These are phyloP conservation scores for Talaromyces stipitatus DNA, from an alignment of 495 filamentous ascomycete genomes.

Conservation along the genomic window DNA sequence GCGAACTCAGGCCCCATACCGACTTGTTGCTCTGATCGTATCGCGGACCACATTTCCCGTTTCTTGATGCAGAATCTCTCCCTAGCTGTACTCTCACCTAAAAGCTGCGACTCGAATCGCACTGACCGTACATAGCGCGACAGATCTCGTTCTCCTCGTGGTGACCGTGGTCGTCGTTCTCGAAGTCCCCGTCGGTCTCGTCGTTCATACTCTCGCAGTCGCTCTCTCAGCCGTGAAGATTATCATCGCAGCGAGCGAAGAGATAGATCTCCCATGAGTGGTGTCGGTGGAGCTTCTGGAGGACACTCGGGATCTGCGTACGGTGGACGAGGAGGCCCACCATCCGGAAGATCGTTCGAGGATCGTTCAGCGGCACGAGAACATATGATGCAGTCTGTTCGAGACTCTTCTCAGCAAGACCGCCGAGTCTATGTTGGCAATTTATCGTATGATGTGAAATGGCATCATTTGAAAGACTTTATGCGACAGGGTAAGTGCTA, in stretches of 20 bases:
- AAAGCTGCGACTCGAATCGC: conserved; percentile 7
- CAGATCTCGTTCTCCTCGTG: conserved; percentile 84
- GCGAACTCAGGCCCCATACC: background rate
- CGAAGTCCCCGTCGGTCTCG: conserved; percentile 68
- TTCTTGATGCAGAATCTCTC: background rate
- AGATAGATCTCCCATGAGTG: conserved; percentile 80
- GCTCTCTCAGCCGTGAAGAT: conserved; percentile 84
- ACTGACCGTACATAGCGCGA: conserved; percentile 66
- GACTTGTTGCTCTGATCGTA: background rate
- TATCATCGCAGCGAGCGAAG: conserved; percentile 75
- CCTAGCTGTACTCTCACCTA: background rate
- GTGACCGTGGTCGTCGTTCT: conserved; percentile 51
- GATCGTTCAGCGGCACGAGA: conserved; percentile 82
- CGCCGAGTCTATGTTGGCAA: conserved; percentile 99
- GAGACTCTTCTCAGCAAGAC: conserved; percentile 94
- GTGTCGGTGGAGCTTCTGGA: conserved; percentile 61
- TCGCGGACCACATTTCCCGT: conserved; percentile 6
- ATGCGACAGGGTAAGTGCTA: conserved; percentile 90
- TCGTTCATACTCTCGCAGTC: conserved; percentile 88
- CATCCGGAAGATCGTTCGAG: conserved; percentile 67
- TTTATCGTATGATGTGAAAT: conserved; percentile 98
- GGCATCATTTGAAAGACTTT: conserved; percentile 99
- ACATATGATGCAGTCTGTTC: conserved; percentile 88
- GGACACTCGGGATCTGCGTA: conserved; percentile 54
- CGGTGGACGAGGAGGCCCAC: conserved; percentile 50